Evolutionary conservation across 1,139 yeast genomes (phyloP), one percentile per base, ranked within the genome.

Genomic region (Meyerozyma athensensis): DNA sequence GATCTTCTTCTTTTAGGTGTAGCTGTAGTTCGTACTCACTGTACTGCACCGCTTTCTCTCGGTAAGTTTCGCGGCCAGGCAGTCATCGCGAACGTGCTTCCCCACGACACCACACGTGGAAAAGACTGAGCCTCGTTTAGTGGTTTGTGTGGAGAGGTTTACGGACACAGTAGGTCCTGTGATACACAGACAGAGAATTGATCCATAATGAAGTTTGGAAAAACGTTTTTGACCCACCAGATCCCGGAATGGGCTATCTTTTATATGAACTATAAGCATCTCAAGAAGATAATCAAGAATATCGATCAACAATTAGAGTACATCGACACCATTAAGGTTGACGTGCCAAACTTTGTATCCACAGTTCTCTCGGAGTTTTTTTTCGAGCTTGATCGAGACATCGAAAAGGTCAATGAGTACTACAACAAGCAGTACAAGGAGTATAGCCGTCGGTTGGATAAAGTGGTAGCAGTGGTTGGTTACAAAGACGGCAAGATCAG

Each of bases 241-340:
- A 86, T 90, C 43, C 97, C 97, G 7, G 96, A 89, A 63, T 90
- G 97, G 97, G 53, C 68, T n/a, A 61, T 63, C 68, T 77, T 74
- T 51, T 90, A 92, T 56, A 76, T 90, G 71, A 85, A 87, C 62
- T 92, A 92, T 63, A 92, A 90, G 59, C 79, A 74, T 39, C 71
- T 92, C 50, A 92, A 92, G 65, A 82, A 84, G 56, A 74, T 79
- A 49, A 85, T 90, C 61, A 86, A 86, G 57, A 57, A 57, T 20
- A 56, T 62, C 39, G 72, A 60, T 47, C 54, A 44, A 34, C 54
- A 48, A 21, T 42, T 49, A 35, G 46, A 49, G 35, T 52, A 67
- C 45, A 57, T 65, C 39, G 52, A 63, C 14, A 64, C 62, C 2
- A 61, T 71, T 33, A 68, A 70, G 39, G 60, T 67, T 9, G 58